A percentile compares a stretch with the other conserved stretches of the same genome.
Conservation (phyloP, 208 protist species). For the Leishmania aethiopica region DNA sequence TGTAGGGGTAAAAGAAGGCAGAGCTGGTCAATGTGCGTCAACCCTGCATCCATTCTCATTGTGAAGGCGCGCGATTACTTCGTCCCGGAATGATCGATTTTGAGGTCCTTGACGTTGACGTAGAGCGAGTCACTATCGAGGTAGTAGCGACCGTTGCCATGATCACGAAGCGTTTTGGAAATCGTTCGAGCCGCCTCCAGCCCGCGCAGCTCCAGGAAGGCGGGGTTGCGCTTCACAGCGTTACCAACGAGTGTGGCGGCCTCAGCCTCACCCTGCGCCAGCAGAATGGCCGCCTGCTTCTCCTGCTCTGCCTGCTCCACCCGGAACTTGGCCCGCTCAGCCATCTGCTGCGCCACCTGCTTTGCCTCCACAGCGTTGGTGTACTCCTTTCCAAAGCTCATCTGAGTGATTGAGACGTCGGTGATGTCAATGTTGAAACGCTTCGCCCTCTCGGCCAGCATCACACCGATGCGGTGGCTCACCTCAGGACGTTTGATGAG, state of each 20-base stretch:
- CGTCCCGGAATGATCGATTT: constrained; percentile 32
- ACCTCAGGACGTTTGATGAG: constrained; percentile 97
- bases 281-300: constrained; percentile 92
- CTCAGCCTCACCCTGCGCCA: constrained; percentile 94
- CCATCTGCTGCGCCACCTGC: constrained; percentile 97
- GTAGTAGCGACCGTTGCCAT: constrained; percentile 76
- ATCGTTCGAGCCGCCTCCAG: constrained; percentile 94
- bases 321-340: constrained; percentile 94
- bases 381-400: constrained; percentile 97
- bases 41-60: not conserved
- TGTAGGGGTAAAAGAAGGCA: not conserved
- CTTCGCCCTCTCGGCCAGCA: constrained; percentile 94
- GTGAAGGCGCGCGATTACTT: constrained; percentile 9
- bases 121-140: constrained; percentile 85
- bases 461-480: constrained; percentile 88
- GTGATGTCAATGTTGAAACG: constrained; percentile 98
- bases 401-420: constrained; percentile 98
- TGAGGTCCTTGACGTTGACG: constrained; percentile 66
- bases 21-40: not conserved
- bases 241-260: constrained; percentile 90
- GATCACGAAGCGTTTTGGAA: constrained; percentile 74
- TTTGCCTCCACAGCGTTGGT: constrained; percentile 95
- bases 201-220: constrained; percentile 93
- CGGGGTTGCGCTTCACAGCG: constrained; percentile 87
- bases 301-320: constrained; percentile 96